Conservation (phyloP, 345 rosid genomes). For the Salix koriyanagi region DNA sequence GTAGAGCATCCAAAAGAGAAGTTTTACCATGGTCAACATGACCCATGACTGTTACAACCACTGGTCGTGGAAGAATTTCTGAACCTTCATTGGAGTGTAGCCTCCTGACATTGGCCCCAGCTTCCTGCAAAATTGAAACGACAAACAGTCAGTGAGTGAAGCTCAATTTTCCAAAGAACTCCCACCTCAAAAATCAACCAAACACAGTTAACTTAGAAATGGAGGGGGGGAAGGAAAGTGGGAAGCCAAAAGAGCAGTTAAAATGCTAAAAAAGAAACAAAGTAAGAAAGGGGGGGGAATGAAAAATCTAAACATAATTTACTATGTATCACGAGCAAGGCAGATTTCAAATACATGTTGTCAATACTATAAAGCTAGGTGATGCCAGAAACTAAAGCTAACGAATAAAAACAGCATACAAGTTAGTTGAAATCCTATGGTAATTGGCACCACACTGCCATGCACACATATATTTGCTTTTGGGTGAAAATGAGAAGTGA, state of each 20-base stretch:
- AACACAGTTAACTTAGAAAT: not conserved
- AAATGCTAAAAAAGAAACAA: not conserved
- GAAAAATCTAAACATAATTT: not conserved
- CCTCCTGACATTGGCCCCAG: slow-evolving; percentile 69
- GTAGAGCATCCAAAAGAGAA: slow-evolving; percentile 78
- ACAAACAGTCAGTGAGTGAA: not conserved
- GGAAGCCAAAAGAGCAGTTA: not conserved
- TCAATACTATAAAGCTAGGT: not conserved
- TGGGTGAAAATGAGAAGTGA: too few species aligned
- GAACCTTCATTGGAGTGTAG: slow-evolving; percentile 67
- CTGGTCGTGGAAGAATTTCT: slow-evolving; percentile 60
- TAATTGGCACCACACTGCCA: too few species aligned
- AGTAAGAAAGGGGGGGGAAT: too few species aligned
- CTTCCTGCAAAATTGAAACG: slow-evolving; percentile 50
- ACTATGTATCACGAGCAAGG: not conserved
- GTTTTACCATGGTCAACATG: slow-evolving; percentile 99
- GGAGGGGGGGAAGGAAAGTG: not conserved
- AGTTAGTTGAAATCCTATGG: too few species aligned
- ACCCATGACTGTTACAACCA: slow-evolving; percentile 91
- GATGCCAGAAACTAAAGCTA: too few species aligned
- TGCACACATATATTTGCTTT: too few species aligned
- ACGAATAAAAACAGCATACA: too few species aligned
- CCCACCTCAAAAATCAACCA: not conserved
- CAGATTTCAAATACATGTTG: not conserved
- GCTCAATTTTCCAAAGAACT: not conserved